Evolutionary conservation across 148 eudicot species (phyloP).

Genomic region (Fagopyrum tataricum): DNA sequence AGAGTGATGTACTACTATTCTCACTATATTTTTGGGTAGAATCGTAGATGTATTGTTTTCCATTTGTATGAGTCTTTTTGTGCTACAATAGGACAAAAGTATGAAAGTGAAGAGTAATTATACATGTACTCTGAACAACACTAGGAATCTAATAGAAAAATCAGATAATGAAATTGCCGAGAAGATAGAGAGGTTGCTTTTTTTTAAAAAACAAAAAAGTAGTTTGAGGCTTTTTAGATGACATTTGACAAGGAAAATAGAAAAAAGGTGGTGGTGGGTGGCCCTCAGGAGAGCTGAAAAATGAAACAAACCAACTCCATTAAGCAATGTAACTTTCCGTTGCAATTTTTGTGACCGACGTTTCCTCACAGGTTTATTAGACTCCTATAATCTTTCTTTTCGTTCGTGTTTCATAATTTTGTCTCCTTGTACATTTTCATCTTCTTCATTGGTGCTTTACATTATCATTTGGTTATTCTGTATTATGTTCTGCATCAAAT

Average conservation of each 20-base stretch:
- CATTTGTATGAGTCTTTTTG: not conserved
- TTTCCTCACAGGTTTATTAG: no score
- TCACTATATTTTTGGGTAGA: not conserved
- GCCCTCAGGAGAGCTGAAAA: not conserved
- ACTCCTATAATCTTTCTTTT: no score
- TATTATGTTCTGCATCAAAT: no score
- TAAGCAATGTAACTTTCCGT: conserved; percentile 2
- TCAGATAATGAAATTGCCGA: not conserved
- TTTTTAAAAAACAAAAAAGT: conserved; percentile 1
- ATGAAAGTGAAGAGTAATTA: not conserved
- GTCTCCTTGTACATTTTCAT: no score
- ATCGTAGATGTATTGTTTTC: not conserved
- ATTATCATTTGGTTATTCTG: no score
- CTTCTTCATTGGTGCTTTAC: no score
- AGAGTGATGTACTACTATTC: not conserved
- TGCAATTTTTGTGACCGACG: no score
- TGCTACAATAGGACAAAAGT: not conserved
- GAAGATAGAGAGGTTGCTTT: not conserved
- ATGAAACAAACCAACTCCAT: conserved; percentile 7
- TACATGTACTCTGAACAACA: not conserved
- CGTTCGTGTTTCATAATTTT: no score
- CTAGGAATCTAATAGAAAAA: not conserved
- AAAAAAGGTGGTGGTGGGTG: not conserved
- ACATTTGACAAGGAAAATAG: not conserved
- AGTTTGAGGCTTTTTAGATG: conserved; percentile 2